phyloP scores from a whole-genome alignment of 495 filamentous ascomycete species.

The Massariosphaeria phaeospora region DNA sequence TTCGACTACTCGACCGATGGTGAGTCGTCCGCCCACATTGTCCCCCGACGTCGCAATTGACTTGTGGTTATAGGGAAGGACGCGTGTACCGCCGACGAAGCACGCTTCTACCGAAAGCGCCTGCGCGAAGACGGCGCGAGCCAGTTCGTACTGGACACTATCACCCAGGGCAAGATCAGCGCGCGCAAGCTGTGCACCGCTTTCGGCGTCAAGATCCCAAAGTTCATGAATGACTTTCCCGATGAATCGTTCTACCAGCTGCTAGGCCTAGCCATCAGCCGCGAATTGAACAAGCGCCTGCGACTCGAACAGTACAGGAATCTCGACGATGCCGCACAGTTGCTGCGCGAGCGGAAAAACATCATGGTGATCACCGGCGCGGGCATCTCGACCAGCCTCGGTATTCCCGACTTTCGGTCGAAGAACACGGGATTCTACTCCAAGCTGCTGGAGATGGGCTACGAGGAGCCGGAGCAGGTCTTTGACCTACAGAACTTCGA shows the following conservation, averaged over 20 bases:
- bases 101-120: conserved; percentile 59
- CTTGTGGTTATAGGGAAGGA: conserved; percentile 36
- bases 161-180: conserved; percentile 61
- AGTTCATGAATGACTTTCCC: conserved; percentile 50
- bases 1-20: conserved; percentile 31
- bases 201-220: conserved; percentile 77
- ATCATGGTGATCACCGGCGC: conserved; percentile 93
- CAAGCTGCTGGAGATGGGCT: conserved; percentile 67
- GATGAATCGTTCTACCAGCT: conserved; percentile 65
- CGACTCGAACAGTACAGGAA: conserved; percentile 81
- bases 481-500: conserved; percentile 86
- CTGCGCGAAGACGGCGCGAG: conserved; percentile 70
- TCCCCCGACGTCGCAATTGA: not conserved
- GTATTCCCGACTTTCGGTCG: conserved; percentile 66
- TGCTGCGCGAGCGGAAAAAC: conserved; percentile 70
- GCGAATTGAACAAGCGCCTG: conserved; percentile 75
- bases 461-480: conserved; percentile 86
- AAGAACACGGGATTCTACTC: conserved; percentile 72
- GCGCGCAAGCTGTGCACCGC: conserved; percentile 84
- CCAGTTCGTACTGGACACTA: conserved; percentile 67
- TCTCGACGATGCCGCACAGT: conserved; percentile 75
- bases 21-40: conserved; percentile 11
- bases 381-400: conserved; percentile 72
- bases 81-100: conserved; percentile 71
- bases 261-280: conserved; percentile 68